These are phyloP conservation scores for Ganoderma lingzhi DNA, from an alignment of 1,284 basidiomycete genomes.

Conservation along the genomic window DNA sequence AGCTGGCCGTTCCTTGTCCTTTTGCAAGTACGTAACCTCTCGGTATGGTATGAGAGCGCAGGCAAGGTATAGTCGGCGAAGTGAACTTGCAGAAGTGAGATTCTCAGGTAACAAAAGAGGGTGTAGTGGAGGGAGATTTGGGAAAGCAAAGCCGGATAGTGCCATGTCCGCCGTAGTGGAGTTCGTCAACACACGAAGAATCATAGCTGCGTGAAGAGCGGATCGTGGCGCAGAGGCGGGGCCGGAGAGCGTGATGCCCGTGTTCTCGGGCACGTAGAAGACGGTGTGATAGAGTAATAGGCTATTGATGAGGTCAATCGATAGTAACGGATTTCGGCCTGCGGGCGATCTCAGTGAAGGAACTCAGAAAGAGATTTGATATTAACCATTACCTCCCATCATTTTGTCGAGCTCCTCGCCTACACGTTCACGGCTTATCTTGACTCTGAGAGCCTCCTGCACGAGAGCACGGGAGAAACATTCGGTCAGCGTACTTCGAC, in stretches of 20 bases:
- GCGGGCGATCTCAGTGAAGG: neutral
- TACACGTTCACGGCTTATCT: slow-evolving; percentile 91
- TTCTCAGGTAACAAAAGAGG: slow-evolving; percentile 53
- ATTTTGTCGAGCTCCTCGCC: slow-evolving; percentile 93
- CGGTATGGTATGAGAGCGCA: slow-evolving; percentile 73
- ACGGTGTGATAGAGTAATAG: slow-evolving; percentile 77
- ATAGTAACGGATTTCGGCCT: slow-evolving; percentile 80
- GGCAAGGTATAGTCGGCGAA: slow-evolving; percentile 77
- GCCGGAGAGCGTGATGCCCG: slow-evolving; percentile 55
- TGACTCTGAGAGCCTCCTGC: slow-evolving; percentile 76
- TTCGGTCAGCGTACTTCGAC: neutral
- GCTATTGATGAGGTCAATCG: slow-evolving; percentile 76
- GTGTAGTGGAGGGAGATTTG: slow-evolving; percentile 53
- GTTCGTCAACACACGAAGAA: slow-evolving; percentile 62
- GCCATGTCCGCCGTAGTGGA: slow-evolving; percentile 33
- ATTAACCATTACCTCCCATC: slow-evolving; percentile 70
- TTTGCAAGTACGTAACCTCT: slow-evolving; percentile 68
- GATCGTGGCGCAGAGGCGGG: slow-evolving; percentile 44
- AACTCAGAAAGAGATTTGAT: neutral
- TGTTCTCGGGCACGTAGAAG: slow-evolving; percentile 65
- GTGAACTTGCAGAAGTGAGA: slow-evolving; percentile 49
- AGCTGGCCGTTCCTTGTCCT: slow-evolving; percentile 64
- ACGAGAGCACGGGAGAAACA: neutral
- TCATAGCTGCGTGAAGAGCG: slow-evolving; percentile 64
- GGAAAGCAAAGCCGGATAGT: slow-evolving; percentile 22